phyloP scores from a whole-genome alignment of 1,284 basidiomycete genomes.

The Inonotus hispidus region DNA sequence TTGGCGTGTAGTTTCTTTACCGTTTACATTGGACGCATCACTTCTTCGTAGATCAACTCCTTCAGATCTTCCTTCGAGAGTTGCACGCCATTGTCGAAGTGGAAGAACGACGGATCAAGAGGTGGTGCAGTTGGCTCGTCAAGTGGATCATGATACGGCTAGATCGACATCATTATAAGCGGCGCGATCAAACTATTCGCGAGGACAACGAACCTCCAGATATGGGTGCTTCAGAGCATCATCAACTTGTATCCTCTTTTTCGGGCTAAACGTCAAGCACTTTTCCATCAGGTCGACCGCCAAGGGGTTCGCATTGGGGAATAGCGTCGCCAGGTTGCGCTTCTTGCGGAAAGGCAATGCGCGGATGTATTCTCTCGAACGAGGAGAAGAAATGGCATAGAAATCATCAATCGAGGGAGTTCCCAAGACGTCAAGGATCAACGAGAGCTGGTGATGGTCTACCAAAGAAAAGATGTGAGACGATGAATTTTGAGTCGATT shows the following conservation, averaged over 20 bases:
- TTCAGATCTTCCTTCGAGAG: constrained; percentile 67
- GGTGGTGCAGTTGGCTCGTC: constrained; percentile 83
- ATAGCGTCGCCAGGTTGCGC: constrained; percentile 69
- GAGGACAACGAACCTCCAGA: constrained; percentile 55
- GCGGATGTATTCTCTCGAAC: constrained; percentile 89
- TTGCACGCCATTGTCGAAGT: constrained; percentile 76
- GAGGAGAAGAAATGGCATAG: constrained; percentile 81
- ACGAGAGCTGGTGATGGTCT: constrained; percentile 91
- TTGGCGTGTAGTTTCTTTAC: neutral
- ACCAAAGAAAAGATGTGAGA: constrained; percentile 21
- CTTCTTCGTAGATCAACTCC: constrained; percentile 29
- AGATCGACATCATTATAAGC: neutral
- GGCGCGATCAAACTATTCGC: constrained; percentile 1
- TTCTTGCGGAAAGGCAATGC: constrained; percentile 90
- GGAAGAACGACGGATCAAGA: constrained; percentile 83
- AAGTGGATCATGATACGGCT: constrained; percentile 86
- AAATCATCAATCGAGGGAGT: constrained; percentile 92
- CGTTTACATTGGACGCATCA: constrained; percentile 20
- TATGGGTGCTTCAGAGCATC: constrained; percentile 93
- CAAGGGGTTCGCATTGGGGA: constrained; percentile 80
- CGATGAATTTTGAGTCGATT: neutral
- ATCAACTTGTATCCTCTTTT: constrained; percentile 83
- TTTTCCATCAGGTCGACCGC: constrained; percentile 89
- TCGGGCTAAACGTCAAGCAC: constrained; percentile 90
- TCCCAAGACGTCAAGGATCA: constrained; percentile 80